Evolutionary conservation across 768 basidiomycete genomes (phyloP), one percentile per base, ranked within the genome.

Genomic region (Trametes cubensis): DNA sequence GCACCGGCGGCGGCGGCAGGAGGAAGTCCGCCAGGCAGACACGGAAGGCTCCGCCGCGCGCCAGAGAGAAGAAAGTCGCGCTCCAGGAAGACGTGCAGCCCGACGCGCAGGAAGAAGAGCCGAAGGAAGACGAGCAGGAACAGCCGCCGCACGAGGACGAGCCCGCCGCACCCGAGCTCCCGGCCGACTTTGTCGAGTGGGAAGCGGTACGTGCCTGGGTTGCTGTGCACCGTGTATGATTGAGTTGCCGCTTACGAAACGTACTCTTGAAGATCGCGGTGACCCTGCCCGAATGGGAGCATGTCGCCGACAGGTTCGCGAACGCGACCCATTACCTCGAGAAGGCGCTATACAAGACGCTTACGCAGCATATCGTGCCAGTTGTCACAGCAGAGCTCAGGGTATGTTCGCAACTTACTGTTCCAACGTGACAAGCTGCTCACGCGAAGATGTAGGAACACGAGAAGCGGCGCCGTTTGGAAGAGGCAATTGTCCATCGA

Each of bases 221-320:
- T 47, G 38, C 41, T 26, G 46, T 42, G 50, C 28, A 46, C 26
- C 23, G 8, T 44, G 15, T 6, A 7, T 45, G 51, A 38, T 61
- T 11, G 25, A 39, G 15, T 28, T 50, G 30, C 25, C 28, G 23
- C 42, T 47, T 10, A 41, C 23, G 15, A 26, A 18, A 18, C 38
- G 53, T 0, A 23, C 57, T 45, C 3, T 30, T 48, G 21, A 64
- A 95, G 94, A 85, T 95, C 65, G 94, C 92, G 69, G 84, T 88
- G 6, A 90, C 89, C 17, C 80, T 94, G 2, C 78, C 82, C 14
- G 94, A 98, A 65, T 98, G 94, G 94, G 88, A 94, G 65, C 81
- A 82, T 51, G 83, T 94, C 47, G 83, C 87, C 14, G 85, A 89
- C 39, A 86, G 78, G 42, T 95, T 95, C 70, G 85, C 84, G 63